Evolutionary conservation across 768 basidiomycete genomes (phyloP).

Genomic region (Panaeolus papilionaceus): DNA sequence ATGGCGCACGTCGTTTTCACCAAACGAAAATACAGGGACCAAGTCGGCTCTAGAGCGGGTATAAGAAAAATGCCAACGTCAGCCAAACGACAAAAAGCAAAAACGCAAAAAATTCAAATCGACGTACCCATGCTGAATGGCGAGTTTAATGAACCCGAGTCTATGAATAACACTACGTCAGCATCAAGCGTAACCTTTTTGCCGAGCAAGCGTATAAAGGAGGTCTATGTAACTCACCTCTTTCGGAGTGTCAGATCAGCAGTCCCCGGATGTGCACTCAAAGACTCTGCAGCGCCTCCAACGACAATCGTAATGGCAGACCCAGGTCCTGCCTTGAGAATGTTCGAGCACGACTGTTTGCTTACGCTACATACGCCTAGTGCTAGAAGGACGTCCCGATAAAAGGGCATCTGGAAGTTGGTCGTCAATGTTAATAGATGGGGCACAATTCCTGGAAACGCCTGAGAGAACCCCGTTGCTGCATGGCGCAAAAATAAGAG

Average conservation of each 20-base stretch:
- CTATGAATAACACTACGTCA: slow-evolving; percentile 39
- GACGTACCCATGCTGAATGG: slow-evolving; percentile 86
- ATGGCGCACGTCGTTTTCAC: slow-evolving; percentile 90
- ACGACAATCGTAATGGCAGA: slow-evolving; percentile 93
- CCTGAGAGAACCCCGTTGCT: slow-evolving; percentile 90
- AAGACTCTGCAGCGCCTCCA: slow-evolving; percentile 93
- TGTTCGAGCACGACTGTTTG: slow-evolving; percentile 88
- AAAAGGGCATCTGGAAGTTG: slow-evolving; percentile 93
- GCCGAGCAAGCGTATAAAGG: neutral
- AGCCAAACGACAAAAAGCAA: neutral
- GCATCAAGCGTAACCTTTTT: neutral
- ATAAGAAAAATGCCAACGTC: neutral
- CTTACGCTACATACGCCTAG: slow-evolving; percentile 94
- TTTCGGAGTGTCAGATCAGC: slow-evolving; percentile 84
- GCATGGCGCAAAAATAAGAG: slow-evolving; percentile 14
- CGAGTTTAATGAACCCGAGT: slow-evolving; percentile 94
- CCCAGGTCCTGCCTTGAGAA: slow-evolving; percentile 67
- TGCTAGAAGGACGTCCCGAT: slow-evolving; percentile 88
- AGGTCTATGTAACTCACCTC: slow-evolving; percentile 49
- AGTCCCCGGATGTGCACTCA: slow-evolving; percentile 96
- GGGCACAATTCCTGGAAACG: slow-evolving; percentile 91
- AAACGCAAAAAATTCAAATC: slow-evolving; percentile 13
- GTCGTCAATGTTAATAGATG: slow-evolving; percentile 90
- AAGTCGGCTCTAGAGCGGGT: slow-evolving; percentile 77
- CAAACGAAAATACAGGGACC: slow-evolving; percentile 98